Conservation (phyloP, 805 yeast species). For the Ogataea corticis region DNA sequence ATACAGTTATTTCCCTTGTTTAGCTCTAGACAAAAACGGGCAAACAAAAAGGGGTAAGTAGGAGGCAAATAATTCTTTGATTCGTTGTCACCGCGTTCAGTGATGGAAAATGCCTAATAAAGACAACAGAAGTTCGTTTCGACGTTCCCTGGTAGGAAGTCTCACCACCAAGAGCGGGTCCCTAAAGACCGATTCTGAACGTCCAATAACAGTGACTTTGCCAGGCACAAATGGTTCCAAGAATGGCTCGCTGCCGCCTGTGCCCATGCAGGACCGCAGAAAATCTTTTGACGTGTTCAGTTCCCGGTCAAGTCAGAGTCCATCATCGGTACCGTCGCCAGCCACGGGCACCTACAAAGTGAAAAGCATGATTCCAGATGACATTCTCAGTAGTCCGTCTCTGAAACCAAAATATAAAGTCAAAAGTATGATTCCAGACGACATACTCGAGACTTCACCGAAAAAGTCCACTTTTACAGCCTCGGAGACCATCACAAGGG, state of each 20-base stretch:
- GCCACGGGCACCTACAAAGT: constrained; percentile 7
- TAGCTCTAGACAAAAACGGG: too few relatives aligned
- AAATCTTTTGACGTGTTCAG: constrained; percentile 1
- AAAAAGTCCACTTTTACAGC: neutral
- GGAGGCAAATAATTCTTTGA: neutral
- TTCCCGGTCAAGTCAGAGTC: neutral
- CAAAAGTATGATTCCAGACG: constrained; percentile 16
- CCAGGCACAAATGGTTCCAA: neutral
- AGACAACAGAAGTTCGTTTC: constrained; percentile 3
- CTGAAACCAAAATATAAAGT: constrained; percentile 1
- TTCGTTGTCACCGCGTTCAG: neutral
- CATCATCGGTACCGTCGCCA: neutral
- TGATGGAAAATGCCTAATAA: constrained; percentile 2
- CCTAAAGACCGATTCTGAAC: neutral
- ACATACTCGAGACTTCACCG: constrained; percentile 1
- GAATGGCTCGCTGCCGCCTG: neutral
- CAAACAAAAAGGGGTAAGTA: neutral
- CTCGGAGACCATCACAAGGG: neutral
- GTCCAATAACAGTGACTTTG: constrained; percentile 4
- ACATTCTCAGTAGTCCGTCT: constrained; percentile 8
- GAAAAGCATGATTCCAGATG: constrained; percentile 20
- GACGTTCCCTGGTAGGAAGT: constrained; percentile 3
- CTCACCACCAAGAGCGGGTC: constrained; percentile 1
- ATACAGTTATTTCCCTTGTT: too few relatives aligned
- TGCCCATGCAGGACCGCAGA: neutral